These are phyloP conservation scores for Penicillium goetzii DNA, from an alignment of 495 filamentous ascomycete species.

Conservation along the genomic window DNA sequence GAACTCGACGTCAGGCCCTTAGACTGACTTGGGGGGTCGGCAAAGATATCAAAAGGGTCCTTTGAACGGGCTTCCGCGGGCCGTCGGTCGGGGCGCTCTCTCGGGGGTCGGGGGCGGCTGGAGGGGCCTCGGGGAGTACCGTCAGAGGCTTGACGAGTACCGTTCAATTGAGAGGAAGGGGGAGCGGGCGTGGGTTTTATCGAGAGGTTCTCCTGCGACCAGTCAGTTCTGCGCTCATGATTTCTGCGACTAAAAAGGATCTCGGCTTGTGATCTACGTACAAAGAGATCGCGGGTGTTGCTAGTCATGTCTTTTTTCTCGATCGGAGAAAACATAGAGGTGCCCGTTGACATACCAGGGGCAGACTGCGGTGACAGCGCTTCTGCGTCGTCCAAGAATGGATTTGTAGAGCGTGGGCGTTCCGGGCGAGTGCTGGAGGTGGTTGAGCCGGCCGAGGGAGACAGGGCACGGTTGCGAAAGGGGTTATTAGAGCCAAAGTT, in stretches of 20 bases:
- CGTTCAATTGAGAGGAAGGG: slow-evolving; percentile 36
- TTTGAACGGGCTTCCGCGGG: slow-evolving; percentile 34
- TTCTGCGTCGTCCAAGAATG: slow-evolving; percentile 81
- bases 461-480: slow-evolving; percentile 88
- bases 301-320: slow-evolving; percentile 58
- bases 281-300: slow-evolving; percentile 85
- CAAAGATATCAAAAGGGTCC: slow-evolving; percentile 61
- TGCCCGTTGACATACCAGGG: slow-evolving; percentile 42
- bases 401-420: slow-evolving; percentile 83
- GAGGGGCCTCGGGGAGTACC: slow-evolving; percentile 37
- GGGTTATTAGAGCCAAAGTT: slow-evolving; percentile 93
- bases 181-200: slow-evolving; percentile 35
- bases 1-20: slow-evolving; percentile 35
- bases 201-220: slow-evolving; percentile 46
- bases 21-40: slow-evolving; percentile 52
- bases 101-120: slow-evolving; percentile 35
- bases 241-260: background rate
- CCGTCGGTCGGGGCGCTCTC: slow-evolving; percentile 34
- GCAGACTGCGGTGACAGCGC: slow-evolving; percentile 52
- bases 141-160: slow-evolving; percentile 47
- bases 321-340: slow-evolving; percentile 60
- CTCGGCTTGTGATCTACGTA: slow-evolving; percentile 53
- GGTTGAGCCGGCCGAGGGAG: slow-evolving; percentile 63
- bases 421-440: slow-evolving; percentile 49
- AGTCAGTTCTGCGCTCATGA: slow-evolving; percentile 12